phyloP scores from a whole-genome alignment of 140 eudicot species.

The Senecio squalidus region DNA sequence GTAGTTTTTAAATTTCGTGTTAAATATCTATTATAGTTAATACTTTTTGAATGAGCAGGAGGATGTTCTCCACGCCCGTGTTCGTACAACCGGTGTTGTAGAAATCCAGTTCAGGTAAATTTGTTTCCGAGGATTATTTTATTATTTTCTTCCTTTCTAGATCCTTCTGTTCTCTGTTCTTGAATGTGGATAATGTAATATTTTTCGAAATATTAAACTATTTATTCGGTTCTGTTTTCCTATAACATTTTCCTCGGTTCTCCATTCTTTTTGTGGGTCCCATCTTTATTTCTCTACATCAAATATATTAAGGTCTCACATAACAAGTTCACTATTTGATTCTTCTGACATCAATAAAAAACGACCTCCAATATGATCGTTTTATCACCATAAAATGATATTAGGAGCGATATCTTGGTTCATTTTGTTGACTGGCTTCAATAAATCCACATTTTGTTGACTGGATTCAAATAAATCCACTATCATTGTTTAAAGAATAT shows the following conservation, averaged over 20 bases:
- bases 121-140: background rate
- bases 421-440: background rate
- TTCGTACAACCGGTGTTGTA: constrained; percentile 96
- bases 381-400: too few species aligned
- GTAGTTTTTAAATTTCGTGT: background rate
- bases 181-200: background rate
- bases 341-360: background rate
- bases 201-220: too few species aligned
- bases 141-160: background rate
- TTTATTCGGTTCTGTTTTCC: background rate
- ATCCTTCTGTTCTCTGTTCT: constrained; percentile 1
- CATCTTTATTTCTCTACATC: background rate
- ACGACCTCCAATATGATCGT: background rate
- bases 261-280: constrained; percentile 6
- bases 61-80: constrained; percentile 96
- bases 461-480: too few species aligned
- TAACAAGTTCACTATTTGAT: background rate
- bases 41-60: constrained; percentile 47
- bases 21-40: constrained; percentile 1
- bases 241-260: background rate
- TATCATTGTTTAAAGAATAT: constrained; percentile 1
- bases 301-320: background rate
- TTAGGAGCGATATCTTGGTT: background rate
- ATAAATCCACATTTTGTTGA: too few species aligned
- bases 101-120: constrained; percentile 95